Evolutionary conservation across 2,329 filamentous ascomycete species (phyloP), one percentile per base, ranked within the genome.

Genomic region (Cadophora gregata): DNA sequence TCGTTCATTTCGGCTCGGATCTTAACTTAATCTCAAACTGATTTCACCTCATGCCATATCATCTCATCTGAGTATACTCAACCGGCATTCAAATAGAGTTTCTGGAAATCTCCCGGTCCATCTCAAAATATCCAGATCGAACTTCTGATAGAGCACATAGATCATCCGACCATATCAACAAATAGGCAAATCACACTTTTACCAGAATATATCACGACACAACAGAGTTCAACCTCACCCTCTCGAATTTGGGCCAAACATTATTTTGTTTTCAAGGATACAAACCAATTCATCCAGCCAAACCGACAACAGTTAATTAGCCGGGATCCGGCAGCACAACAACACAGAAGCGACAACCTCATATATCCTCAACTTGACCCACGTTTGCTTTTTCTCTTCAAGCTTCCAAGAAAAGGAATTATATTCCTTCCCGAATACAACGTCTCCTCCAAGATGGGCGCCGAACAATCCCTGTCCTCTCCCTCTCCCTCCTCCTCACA

Each of bases 41-140:
- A 47, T 48, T 21, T 48, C n/a, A 48, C n/a, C 45, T 48, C 27
- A 31, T 53, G 12, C 31, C 50, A 31, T 19, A n/a, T n/a, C 27
- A 31, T 53, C 25, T 53, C 50, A 31, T 19, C 50, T 53, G 25
- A 53, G 24, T 27, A 19, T n/a, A 53, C n/a, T n/a, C 48, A 51
- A 16, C 50, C 25, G 42, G 42, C 10, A 47, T n/a, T 47, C 42
- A 21, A 47, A 47, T 47, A 21, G 42, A 47, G 42, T 47, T 47
- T 47, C 16, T 31, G 25, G 14, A 42, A 42, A 53, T 53, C 50
- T n/a, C 14, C 27, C 24, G 14, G 25, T 24, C 16, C 8, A 19
- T 31, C 12, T 29, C 2, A 16, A 31, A 53, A n/a, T 19, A 25
- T n/a, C 27, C 16, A 53, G 25, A 31, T 31, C 27, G 12, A 53